A percentile compares a stretch with the other conserved stretches of the same genome.
Evolutionary conservation across 345 rosid species (phyloP).

Genomic region (Gynandropsis gynandra): DNA sequence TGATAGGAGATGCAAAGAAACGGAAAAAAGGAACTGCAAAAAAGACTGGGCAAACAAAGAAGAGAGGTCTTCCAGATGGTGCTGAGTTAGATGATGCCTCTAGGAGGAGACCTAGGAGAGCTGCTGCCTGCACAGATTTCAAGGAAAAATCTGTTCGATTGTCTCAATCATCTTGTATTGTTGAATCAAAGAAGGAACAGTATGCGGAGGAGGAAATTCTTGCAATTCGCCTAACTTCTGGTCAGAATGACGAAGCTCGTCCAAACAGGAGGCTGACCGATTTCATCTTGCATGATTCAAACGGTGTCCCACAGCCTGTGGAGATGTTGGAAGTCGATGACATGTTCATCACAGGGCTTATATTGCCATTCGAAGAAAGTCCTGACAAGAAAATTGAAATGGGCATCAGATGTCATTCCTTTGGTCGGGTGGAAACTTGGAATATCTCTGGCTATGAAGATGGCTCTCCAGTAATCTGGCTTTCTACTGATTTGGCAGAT

Average conservation of each 20-base stretch:
- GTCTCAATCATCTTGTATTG: constrained; percentile 32
- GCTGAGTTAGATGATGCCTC: constrained; percentile 20
- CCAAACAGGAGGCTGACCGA: constrained; percentile 52
- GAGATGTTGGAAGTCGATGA: constrained; percentile 56
- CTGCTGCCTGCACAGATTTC: constrained; percentile 64
- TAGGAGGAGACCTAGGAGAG: constrained; percentile 54
- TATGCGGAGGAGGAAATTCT: constrained; percentile 45
- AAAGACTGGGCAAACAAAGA: constrained; percentile 19
- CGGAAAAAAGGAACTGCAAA: constrained; percentile 12
- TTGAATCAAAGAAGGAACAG: constrained; percentile 41
- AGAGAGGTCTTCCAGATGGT: constrained; percentile 28
- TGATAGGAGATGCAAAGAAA: constrained; percentile 19
- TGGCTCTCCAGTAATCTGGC: constrained; percentile 56
- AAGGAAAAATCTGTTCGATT: constrained; percentile 48
- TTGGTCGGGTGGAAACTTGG: constrained; percentile 53
- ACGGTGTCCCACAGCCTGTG: constrained; percentile 36
- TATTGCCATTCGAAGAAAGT: constrained; percentile 39
- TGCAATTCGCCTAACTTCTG: constrained; percentile 37
- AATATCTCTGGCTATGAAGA: constrained; percentile 64
- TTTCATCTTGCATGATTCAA: constrained; percentile 38
- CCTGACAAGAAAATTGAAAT: constrained; percentile 36
- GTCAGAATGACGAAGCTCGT: constrained; percentile 25
- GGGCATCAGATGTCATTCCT: constrained; percentile 43
- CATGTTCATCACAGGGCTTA: constrained; percentile 44
- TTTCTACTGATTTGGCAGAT: constrained; percentile 52